Evolutionary conservation across 202 grass and related monocot genomes (phyloP).

Genomic region (Panicum hallii): DNA sequence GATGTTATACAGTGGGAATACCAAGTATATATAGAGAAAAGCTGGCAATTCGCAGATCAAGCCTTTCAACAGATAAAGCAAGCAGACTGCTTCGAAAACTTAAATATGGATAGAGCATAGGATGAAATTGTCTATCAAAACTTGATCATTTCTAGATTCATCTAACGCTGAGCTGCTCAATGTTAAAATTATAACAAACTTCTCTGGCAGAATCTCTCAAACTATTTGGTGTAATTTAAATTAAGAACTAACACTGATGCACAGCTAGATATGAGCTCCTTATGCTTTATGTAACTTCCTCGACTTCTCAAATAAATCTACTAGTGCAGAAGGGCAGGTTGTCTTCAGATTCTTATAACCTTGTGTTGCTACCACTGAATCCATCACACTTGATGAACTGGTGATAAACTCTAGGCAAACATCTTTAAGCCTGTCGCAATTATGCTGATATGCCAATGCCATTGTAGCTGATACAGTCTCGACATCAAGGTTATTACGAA

Average conservation of each 20-base stretch:
- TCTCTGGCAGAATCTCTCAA: not conserved
- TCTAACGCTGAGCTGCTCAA: not conserved
- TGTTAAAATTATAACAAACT: not conserved
- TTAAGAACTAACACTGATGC: not conserved
- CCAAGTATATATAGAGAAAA: too few species aligned
- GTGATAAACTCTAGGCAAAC: conserved; percentile 9
- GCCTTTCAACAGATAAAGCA: too few species aligned
- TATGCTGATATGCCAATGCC: conserved; percentile 45
- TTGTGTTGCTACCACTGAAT: conserved; percentile 6
- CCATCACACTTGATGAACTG: not conserved
- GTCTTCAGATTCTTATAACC: conserved; percentile 24
- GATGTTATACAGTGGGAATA: too few species aligned
- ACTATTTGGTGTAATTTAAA: not conserved
- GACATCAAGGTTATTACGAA: conserved; percentile 36
- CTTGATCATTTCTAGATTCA: not conserved
- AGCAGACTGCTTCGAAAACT: too few species aligned
- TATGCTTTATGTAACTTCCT: not conserved
- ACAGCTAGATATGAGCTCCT: not conserved
- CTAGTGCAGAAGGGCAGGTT: not conserved
- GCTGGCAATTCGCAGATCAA: too few species aligned
- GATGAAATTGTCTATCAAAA: too few species aligned
- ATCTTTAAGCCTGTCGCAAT: conserved; percentile 42
- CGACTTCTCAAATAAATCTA: conserved; percentile 17
- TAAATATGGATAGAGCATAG: too few species aligned
- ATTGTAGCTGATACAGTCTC: conserved; percentile 42